Percentiles rank a stretch among this genome's conserved stretches.
phyloP scores from a whole-genome alignment of 495 filamentous ascomycete genomes.

The Aspergillus egyptiacus region DNA sequence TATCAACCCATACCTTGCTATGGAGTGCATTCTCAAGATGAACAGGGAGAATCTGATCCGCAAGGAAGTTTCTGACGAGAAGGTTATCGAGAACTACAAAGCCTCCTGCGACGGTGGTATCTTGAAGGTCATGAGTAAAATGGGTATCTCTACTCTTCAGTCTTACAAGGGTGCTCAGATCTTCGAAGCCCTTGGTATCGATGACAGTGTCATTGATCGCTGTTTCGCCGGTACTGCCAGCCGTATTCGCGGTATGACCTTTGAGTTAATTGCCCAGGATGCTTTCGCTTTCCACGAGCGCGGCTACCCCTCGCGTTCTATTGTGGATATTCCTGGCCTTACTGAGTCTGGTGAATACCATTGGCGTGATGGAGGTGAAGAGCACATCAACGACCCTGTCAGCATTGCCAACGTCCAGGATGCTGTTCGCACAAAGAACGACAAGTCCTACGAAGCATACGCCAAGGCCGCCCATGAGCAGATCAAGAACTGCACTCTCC shows the following conservation, averaged over 20 bases:
- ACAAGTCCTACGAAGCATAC: conserved; percentile 99
- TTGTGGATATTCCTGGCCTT: conserved; percentile 74
- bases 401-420: conserved; percentile 98
- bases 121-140: conserved; percentile 99
- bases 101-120: conserved; percentile 97
- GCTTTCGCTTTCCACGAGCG: conserved; percentile 96
- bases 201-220: conserved; percentile 90
- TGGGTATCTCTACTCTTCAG: conserved; percentile 98
- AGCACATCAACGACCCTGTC: conserved; percentile 95
- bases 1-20: conserved; percentile 92
- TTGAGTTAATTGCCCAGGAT: conserved; percentile 92
- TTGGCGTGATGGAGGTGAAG: conserved; percentile 97
- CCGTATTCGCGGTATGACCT: conserved; percentile 92
- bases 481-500: conserved; percentile 96
- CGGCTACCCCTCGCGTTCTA: conserved; percentile 80
- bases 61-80: conserved; percentile 77
- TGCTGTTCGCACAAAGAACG: conserved; percentile 96
- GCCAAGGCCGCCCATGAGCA: conserved; percentile 92
- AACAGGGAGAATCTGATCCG: conserved; percentile 92
- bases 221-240: conserved; percentile 96
- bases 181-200: conserved; percentile 96
- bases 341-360: conserved; percentile 97
- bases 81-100: conserved; percentile 94
- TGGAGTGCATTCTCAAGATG: conserved; percentile 99
- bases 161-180: conserved; percentile 99